Evolutionary conservation across 768 basidiomycete species (phyloP).

Genomic region (Pisolithus albus): DNA sequence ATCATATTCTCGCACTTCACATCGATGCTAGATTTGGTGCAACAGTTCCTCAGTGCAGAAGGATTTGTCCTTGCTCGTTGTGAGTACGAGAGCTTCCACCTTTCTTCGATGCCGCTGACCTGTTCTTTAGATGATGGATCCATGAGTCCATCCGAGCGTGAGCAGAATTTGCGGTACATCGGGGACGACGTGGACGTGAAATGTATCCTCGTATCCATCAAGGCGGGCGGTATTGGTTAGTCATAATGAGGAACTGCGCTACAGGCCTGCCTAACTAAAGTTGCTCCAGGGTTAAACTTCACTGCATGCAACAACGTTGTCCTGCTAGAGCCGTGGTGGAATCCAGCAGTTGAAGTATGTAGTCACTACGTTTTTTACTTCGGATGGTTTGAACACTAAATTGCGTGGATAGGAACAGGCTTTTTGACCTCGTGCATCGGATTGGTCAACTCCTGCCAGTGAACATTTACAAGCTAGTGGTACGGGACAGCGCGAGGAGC

Average conservation of each 20-base stretch:
- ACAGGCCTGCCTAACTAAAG: not conserved
- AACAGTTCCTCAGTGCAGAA: no score
- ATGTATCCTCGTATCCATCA: not conserved
- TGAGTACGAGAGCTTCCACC: no score
- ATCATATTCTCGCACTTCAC: no score
- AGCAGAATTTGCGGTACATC: not conserved
- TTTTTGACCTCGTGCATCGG: not conserved
- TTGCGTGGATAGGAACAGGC: not conserved
- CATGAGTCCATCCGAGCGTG: not conserved
- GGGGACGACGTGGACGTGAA: not conserved
- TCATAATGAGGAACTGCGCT: not conserved
- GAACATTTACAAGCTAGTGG: constrained; percentile 1
- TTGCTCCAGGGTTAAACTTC: not conserved
- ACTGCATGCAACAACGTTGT: not conserved
- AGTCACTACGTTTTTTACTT: not conserved
- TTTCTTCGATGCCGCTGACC: no score
- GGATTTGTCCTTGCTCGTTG: no score
- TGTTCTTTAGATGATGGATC: not conserved
- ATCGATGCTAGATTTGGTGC: no score
- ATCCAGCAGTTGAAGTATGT: not conserved
- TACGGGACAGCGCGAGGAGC: not conserved
- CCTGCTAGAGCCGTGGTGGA: not conserved
- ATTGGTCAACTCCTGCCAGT: not conserved
- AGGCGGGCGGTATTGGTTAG: not conserved
- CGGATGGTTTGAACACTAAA: not conserved